Evolutionary conservation across 768 basidiomycete genomes (phyloP), one percentile per base, ranked within the genome.

Genomic region (Pleurotus eryngii): DNA sequence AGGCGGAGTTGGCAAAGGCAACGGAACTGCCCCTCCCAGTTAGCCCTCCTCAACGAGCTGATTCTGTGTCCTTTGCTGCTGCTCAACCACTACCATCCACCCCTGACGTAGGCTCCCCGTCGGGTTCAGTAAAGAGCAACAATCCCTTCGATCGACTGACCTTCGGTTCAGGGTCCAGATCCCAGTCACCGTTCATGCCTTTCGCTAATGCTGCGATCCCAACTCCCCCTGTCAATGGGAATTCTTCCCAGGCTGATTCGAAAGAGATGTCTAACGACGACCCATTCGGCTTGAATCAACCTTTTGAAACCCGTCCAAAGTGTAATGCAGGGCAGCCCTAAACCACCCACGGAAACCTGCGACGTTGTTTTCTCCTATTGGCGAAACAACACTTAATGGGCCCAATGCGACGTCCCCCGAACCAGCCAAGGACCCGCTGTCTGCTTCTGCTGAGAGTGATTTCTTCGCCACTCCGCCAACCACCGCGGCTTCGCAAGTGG

Each of bases 111-210:
- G 76, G 78, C 1, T 82, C 78, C 48, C 81, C 85, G 5, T 70
- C 76, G 6, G 64, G 73, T 38, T 79, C 84, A 20, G 59, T 72
- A 18, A 90, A 90, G 76, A 94, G 90, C 65, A 96, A 89, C 65
- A 98, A 98, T 68, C 95, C 95, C 3, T 98, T 98, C 65, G 94
- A 92, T 58, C 76, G 87, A 46, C 69, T 95, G 27, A 75, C 77
- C 1, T 77, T 79, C 74, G 69, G 77, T 38, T 71, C 75, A 22
- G 78, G 73, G 47, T 75, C 77, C 51, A 81, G 81, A 35, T 77
- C 85, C 1, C 79, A 81, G 58, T 86, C 86, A 0, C 85, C 87
- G 1, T 86, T 87, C 68, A 67, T 80, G 51, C 74, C 85, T 0
- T 81, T 84, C 62, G 65, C 74, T 26, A 67, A 72, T 58, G 55